Evolutionary conservation across 371 early-diverging fungal species (phyloP), one percentile per base, ranked within the genome.

Genomic region (Mortierella sp.): DNA sequence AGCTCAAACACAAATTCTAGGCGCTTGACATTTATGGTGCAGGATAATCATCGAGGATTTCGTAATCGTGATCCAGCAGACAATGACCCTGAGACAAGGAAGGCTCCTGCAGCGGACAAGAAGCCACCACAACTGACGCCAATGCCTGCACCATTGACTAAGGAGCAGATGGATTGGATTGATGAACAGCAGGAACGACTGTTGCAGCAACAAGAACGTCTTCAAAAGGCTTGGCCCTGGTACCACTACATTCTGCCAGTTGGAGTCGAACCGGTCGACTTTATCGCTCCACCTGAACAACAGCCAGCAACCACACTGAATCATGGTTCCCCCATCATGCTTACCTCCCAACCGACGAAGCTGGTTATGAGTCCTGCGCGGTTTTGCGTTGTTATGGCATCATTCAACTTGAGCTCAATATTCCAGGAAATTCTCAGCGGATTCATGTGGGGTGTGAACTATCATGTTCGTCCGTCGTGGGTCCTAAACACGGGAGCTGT

Each of bases 381-480:
- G 47, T 68, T 56, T 39, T 65, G 64, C 47, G 19, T 56, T 24
- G 64, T 76, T 31, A 54, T 76, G 9, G 69, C 61, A 2, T 64
- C 54, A 21, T 76, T 76, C 51, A 76, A 76, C 28, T 16, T 76
- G 1, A 76, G 68, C 59, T 76, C 76, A 44, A 54, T 68, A 28
- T 57, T 76, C 25, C 76, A 76, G 51, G 76, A 76, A 29, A 39
- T 76, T 7, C 51, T 76, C 22, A 68, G 76, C 17, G 76, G 76
- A 28, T 64, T 76, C 52, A 76, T 76, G 76, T 76, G 76, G 76
- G 76, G 76, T 6, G 64, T 68, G 69, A 63, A 58, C 41, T 76
- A 76, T 25, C 65, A 60, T 57, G 65, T 68, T 1, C 68, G 76
- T 1, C 76, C 76, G 0, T 61, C 64, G 2, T 68, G 69, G 68